phyloP scores from a whole-genome alignment of 345 rosid genomes.

The Eucalyptus tenuipes region DNA sequence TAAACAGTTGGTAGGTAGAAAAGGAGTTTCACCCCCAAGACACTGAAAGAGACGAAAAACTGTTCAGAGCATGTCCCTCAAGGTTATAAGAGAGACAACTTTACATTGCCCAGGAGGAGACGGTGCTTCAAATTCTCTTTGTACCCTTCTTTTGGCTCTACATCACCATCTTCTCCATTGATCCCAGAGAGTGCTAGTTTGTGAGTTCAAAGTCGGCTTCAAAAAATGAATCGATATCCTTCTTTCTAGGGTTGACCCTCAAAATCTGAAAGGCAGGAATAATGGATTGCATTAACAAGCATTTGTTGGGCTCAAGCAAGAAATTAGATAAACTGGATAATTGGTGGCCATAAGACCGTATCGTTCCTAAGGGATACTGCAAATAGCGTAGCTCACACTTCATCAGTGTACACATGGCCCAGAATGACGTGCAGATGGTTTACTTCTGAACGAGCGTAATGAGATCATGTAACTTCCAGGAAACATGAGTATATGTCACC shows the following conservation, averaged over 20 bases:
- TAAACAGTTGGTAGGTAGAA: neutral
- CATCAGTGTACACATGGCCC: neutral
- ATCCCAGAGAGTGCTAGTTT: slow-evolving; percentile 23
- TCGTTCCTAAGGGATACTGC: neutral
- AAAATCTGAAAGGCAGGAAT: slow-evolving; percentile 13
- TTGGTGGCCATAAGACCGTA: neutral
- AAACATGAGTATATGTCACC: neutral
- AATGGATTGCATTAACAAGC: neutral
- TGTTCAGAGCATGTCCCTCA: neutral
- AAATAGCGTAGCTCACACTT: neutral
- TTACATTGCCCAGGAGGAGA: neutral
- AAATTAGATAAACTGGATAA: neutral
- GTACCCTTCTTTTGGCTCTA: neutral
- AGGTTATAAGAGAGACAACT: neutral
- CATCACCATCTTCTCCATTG: slow-evolving; percentile 11
- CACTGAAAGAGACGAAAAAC: neutral
- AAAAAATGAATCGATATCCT: slow-evolving; percentile 16
- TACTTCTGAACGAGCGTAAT: neutral
- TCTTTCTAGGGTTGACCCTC: slow-evolving; percentile 27
- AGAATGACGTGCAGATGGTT: neutral
- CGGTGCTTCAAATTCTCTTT: neutral
- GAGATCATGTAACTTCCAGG: neutral
- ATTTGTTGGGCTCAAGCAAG: neutral
- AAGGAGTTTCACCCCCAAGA: neutral
- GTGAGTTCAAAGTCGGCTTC: slow-evolving; percentile 19